phyloP scores from a whole-genome alignment of 768 basidiomycete genomes.

The Favolaschia claudopus region DNA sequence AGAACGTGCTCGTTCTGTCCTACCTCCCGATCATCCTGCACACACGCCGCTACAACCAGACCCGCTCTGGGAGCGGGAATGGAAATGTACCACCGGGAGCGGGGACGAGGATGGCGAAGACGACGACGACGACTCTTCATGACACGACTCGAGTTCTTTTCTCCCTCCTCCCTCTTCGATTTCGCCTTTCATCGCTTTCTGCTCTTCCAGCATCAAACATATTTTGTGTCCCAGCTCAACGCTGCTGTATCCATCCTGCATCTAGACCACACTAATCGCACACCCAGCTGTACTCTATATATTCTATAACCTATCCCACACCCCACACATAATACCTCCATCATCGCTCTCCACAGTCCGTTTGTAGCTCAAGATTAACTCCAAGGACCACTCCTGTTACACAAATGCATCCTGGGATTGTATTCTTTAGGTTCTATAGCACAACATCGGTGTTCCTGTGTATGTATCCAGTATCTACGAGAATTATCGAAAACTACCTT shows the following conservation, averaged over 20 bases:
- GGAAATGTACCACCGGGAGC: constrained; percentile 76
- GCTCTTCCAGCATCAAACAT: background rate
- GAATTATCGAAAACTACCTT: too few species aligned
- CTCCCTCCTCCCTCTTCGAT: background rate
- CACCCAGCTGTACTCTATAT: constrained; percentile 1
- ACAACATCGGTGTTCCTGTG: too few species aligned
- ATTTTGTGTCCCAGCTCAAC: too few species aligned
- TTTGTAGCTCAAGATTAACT: too few species aligned
- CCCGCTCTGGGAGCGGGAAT: constrained; percentile 83
- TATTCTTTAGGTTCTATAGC: too few species aligned
- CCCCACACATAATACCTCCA: background rate
- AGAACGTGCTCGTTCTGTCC: constrained; percentile 59
- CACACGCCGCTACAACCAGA: constrained; percentile 41
- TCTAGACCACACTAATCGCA: background rate
- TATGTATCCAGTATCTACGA: too few species aligned
- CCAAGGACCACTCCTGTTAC: too few species aligned
- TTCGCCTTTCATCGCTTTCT: background rate
- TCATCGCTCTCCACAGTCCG: background rate
- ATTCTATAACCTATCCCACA: background rate
- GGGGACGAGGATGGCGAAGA: constrained; percentile 53
- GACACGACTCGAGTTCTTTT: background rate
- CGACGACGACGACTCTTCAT: constrained; percentile 50
- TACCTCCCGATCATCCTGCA: constrained; percentile 70
- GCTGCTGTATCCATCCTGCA: constrained; percentile 1
- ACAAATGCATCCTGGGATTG: too few species aligned